Base-by-base conservation (phyloP, 257 asterid species). In the Catharanthus roseus region DNA sequence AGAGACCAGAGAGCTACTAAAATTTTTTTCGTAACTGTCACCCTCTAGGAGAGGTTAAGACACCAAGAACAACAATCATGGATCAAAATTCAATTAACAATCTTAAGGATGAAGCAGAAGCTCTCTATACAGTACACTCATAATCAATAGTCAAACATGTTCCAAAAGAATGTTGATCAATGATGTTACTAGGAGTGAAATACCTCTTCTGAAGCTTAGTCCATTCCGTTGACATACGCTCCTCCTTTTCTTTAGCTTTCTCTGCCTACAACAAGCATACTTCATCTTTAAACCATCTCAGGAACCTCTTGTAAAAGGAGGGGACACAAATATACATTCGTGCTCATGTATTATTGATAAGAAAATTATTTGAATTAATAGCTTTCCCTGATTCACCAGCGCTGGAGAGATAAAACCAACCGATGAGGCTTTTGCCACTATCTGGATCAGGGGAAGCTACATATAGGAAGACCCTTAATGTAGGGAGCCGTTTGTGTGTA, bases 191-290 rank as follows among this genome's bases (percentile, higher is more conserved):
- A 68, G 64, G n/a, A 53, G 71, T 7, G 34, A 67, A 63, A 66
- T 78, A 93, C 99, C 96, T 89, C 75, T 53, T 86, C 72, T 86
- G 84, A 72, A 77, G 81, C 74, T 78, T 78, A 61, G 72, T 68
- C 73, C 88, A 82, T 84, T 88, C 92, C 79, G 78, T 80, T 44
- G 96, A 92, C 81, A 86, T 69, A 49, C 74, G 83, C 80, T 86
- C 96, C 79, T 57, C 97, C 67, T 78, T 88, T 79, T 93, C 97
- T 81, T 87, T 89, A 16, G 96, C 92, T 56, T 82, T 91, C 82
- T 91, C 97, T 60, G 99, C 93, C 99, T 93, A 85, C 65, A 60
- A 60, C 41, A 28, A 77, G 51, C 61, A 82, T 26, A 54, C 33
- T 55, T 55, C 64, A 76, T 44, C 33, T 26, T 75, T 60, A 68